Evolutionary conservation across 2,329 filamentous ascomycete species (phyloP), one percentile per base, ranked within the genome.

Genomic region (Ascochyta koolunga): DNA sequence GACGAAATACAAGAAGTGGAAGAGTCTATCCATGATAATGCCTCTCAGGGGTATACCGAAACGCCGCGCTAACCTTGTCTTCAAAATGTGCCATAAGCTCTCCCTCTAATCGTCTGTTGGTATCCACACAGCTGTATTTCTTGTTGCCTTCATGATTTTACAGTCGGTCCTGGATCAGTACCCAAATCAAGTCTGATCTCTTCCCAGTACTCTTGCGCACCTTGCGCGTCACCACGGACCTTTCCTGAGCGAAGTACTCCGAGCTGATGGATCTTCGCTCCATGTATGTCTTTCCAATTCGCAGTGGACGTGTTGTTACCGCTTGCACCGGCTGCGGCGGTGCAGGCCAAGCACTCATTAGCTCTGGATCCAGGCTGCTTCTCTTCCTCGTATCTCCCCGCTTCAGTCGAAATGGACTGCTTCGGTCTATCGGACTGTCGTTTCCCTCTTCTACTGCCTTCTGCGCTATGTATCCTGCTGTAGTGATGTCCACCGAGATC

Each of bases 371-470:
- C 19, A 62, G n/a, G 32, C 60, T 64, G 25, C 36, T 45, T 35
- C 54, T 52, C 38, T 58, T 65, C 33, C 59, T 39, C 8, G 68
- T 68, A 31, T 67, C 60, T 11, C 64, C 66, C n/a, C 62, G 63
- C 49, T 67, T 72, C 16, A 70, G 46, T 8, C 63, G 63, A 36
- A 71, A 71, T 10, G 70, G 68, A 36, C 62, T 69, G 2, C 56
- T 57, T 15, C 59, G 56, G 43, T 71, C 69, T 25, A 73, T 68
- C 6, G 69, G 69, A 13, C 64, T 68, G 19, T 70, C 68, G 9
- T 42, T 39, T 8, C 43, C 53, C 18, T 43, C 35, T 6, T 41
- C 44, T 6, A 51, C 13, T 2, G 38, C 19, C 21, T 19, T 32
- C 19, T 31, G 39, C 1, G 45, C 45, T 11, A 27, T 31, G 5